These are phyloP conservation scores for Arthrobotrys musiformis DNA, from an alignment of 2,329 filamentous ascomycete species.

Conservation along the genomic window DNA sequence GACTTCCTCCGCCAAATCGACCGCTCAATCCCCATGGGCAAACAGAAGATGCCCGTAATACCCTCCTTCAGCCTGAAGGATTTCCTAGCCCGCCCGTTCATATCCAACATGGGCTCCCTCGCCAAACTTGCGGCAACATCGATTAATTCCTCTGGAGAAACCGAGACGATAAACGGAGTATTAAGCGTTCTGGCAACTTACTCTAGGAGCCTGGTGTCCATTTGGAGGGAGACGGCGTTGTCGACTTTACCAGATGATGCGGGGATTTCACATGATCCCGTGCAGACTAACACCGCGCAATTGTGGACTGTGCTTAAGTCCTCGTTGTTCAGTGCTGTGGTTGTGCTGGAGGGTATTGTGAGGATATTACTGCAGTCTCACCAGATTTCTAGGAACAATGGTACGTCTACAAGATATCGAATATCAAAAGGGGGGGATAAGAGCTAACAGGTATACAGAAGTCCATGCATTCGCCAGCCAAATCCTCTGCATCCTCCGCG, in stretches of 20 bases:
- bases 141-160: constrained; percentile 64
- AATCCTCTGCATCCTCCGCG: constrained; percentile 77
- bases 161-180: constrained; percentile 62
- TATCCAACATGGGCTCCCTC: constrained; percentile 75
- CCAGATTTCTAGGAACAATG: constrained; percentile 63
- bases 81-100: constrained; percentile 68
- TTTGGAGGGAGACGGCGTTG: constrained; percentile 37
- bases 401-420: not conserved
- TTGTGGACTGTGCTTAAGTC: constrained; percentile 81
- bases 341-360: constrained; percentile 78
- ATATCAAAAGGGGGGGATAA: not conserved
- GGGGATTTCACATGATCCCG: constrained; percentile 28
- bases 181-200: constrained; percentile 42
- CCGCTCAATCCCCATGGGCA: constrained; percentile 70
- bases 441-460: constrained; percentile 61
- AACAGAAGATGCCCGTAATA: constrained; percentile 69
- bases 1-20: constrained; percentile 79
- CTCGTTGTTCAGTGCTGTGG: constrained; percentile 78
- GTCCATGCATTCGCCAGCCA: constrained; percentile 76
- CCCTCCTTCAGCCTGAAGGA: constrained; percentile 44
- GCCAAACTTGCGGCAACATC: constrained; percentile 74
- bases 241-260: constrained; percentile 39
- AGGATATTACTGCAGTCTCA: constrained; percentile 71
- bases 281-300: constrained; percentile 41
- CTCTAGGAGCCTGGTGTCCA: constrained; percentile 40